phyloP scores from a whole-genome alignment of 306 rosid genomes.

The Begonia masoniana region DNA sequence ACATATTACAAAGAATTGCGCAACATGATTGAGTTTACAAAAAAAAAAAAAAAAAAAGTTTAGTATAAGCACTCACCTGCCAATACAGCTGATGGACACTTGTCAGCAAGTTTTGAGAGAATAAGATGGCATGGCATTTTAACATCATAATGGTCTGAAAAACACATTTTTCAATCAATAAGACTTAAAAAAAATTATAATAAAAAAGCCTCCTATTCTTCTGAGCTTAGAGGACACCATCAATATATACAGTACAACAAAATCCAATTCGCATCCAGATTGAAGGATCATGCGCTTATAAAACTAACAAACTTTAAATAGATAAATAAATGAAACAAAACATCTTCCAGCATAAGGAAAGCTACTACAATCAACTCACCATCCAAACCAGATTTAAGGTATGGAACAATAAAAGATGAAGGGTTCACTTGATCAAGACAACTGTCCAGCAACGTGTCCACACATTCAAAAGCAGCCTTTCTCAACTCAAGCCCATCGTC shows the following conservation, averaged over 20 bases:
- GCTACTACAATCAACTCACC: slow-evolving; percentile 41
- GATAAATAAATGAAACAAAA: background rate
- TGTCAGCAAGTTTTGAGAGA: slow-evolving; percentile 90
- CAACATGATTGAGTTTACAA: slow-evolving; percentile 1
- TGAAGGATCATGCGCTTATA: background rate
- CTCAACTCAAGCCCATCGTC: slow-evolving; percentile 99
- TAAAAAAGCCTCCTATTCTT: too few species aligned
- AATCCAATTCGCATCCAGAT: too few species aligned
- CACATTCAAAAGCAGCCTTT: slow-evolving; percentile 99
- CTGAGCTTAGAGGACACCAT: too few species aligned
- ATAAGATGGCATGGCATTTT: slow-evolving; percentile 99
- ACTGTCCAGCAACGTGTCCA: slow-evolving; percentile 90
- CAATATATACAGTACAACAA: too few species aligned
- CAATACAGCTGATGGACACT: slow-evolving; percentile 90
- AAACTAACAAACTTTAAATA: slow-evolving; percentile 1
- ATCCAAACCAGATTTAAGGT: slow-evolving; percentile 91
- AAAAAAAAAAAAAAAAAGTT: background rate
- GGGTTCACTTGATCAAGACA: slow-evolving; percentile 99
- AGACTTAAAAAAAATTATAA: too few species aligned
- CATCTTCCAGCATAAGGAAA: background rate
- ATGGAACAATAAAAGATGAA: slow-evolving; percentile 89
- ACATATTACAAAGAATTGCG: slow-evolving; percentile 7
- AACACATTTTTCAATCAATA: background rate
- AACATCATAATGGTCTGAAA: slow-evolving; percentile 92
- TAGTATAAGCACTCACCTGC: slow-evolving; percentile 54